phyloP scores from a whole-genome alignment of 164 flowering plant species.

The Berberis thunbergii region DNA sequence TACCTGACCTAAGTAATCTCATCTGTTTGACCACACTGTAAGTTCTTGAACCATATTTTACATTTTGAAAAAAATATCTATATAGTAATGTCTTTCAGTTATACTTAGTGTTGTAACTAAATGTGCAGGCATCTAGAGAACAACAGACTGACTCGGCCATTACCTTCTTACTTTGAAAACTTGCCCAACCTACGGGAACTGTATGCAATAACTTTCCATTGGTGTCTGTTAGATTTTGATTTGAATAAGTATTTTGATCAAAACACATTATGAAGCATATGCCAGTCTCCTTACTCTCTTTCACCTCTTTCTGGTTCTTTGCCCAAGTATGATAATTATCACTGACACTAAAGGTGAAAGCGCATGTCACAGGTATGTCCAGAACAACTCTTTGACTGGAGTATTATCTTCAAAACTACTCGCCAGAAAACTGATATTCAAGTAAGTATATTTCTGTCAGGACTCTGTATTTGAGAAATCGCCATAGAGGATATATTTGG shows the following conservation, averaged over 20 bases:
- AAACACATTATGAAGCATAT: neutral
- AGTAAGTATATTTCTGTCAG: slow-evolving; percentile 38
- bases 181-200: slow-evolving; percentile 67
- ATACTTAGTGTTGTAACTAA: slow-evolving; percentile 6
- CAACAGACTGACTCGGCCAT: slow-evolving; percentile 59
- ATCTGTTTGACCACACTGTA: slow-evolving; percentile 56
- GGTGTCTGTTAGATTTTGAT: neutral
- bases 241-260: neutral
- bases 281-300: neutral
- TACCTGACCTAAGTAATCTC: slow-evolving; percentile 80
- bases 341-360: neutral
- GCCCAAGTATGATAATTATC: neutral
- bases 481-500: slow-evolving; percentile 1
- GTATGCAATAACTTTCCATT: slow-evolving; percentile 31
- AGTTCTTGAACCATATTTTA: slow-evolving; percentile 20
- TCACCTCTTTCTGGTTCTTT: neutral
- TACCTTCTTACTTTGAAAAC: slow-evolving; percentile 64
- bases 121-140: slow-evolving; percentile 87
- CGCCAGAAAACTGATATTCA: slow-evolving; percentile 38
- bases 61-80: neutral
- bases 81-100: neutral
- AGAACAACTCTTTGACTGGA: slow-evolving; percentile 79
- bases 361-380: slow-evolving; percentile 50
- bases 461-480: neutral
- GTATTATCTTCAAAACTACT: slow-evolving; percentile 50